phyloP scores from a whole-genome alignment of 805 yeast genomes.

The Starmerella bacillaris region DNA sequence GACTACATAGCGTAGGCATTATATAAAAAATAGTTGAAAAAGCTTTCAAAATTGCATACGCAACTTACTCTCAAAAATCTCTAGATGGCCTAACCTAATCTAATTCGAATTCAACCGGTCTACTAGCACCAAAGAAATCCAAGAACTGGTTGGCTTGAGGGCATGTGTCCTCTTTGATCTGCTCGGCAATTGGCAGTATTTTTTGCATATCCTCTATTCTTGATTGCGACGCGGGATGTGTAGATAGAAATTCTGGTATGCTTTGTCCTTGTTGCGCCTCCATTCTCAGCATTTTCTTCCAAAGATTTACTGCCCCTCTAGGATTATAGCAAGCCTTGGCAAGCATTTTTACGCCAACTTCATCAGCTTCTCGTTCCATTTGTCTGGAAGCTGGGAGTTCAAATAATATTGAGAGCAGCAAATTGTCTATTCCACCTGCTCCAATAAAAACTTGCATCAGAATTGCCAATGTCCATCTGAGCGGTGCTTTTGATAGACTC shows the following conservation, averaged over 20 bases:
- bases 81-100: too few species aligned
- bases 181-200: slow-evolving; percentile 37
- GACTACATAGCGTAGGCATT: too few species aligned
- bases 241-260: slow-evolving; percentile 50
- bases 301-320: slow-evolving; percentile 49
- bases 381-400: slow-evolving; percentile 75
- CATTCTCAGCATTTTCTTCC: slow-evolving; percentile 60
- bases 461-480: slow-evolving; percentile 39
- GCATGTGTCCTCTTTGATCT: slow-evolving; percentile 5
- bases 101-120: too few species aligned
- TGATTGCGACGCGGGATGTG: slow-evolving; percentile 74
- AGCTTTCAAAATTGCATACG: too few species aligned
- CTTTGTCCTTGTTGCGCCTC: slow-evolving; percentile 25
- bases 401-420: slow-evolving; percentile 38
- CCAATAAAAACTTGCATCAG: slow-evolving; percentile 47
- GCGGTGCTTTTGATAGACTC: slow-evolving; percentile 57
- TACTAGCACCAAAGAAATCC: neutral
- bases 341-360: slow-evolving; percentile 84
- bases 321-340: slow-evolving; percentile 77
- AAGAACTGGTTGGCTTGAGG: neutral
- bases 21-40: too few species aligned
- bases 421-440: slow-evolving; percentile 32
- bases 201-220: slow-evolving; percentile 48
- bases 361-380: slow-evolving; percentile 94
- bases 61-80: too few species aligned